Evolutionary conservation across 345 rosid species (phyloP), one percentile per base, ranked within the genome.

Genomic region (Ceriops decandra): DNA sequence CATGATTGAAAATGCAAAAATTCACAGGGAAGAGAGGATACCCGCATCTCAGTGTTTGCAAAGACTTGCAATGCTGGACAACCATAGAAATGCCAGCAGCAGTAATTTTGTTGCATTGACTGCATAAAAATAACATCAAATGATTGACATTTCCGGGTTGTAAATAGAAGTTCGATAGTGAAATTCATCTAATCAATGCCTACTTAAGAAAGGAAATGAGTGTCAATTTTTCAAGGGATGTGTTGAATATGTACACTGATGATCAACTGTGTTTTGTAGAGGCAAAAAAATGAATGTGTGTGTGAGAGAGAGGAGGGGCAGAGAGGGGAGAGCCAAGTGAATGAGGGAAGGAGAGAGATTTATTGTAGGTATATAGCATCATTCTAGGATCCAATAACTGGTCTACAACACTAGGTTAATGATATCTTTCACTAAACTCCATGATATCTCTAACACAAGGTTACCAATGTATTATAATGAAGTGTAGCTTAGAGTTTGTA

Each of bases 41-140:
- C 96, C 97, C 96, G 82, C 86, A 86, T 89, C 98, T 88, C 74
- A 93, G 65, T 28, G 91, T 88, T 70, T 84, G 85, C 81, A 93
- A 79, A 0, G 81, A 88, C 58, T 72, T 85, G 76, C 98, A 91
- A 68, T 82, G 82, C 59, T 72, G 85, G 53, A 88, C 77, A 60
- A 91, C 83, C 69, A 85, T 88, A 64, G 85, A 86, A 38, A 93
- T 85, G 53, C 97, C 95, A 60, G 62, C 53, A 57, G 80, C 80
- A 59, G 96, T 85, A 68, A 89, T 80, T 22, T 69, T 85, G 68
- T 67, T 74, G 72, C 98, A 91, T 36, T 69, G 82, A 73, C 98
- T 93, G 91, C 86, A 82, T 19, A 71, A 68, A 66, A 76, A 67
- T 17, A 57, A 5, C 36, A 30, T 33, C 28, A 63, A 38, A 32